Evolutionary conservation across 2,329 filamentous ascomycete genomes (phyloP).

Genomic region (Zasmidium citrigriseum): DNA sequence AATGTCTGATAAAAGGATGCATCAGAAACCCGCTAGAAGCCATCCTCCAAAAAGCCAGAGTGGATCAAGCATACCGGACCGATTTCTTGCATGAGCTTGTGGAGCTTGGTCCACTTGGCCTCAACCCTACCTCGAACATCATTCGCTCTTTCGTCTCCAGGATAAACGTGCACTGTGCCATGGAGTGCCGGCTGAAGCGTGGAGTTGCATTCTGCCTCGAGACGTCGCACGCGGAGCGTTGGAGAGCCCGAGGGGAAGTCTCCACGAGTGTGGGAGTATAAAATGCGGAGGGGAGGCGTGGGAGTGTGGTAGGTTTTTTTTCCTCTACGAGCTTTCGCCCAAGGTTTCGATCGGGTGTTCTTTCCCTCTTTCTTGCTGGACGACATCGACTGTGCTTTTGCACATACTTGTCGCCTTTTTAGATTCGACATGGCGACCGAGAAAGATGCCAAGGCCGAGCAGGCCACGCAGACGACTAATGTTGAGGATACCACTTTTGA

Average conservation of each 20-base stretch:
- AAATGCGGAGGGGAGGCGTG: neutral
- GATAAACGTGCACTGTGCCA: neutral
- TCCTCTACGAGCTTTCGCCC: neutral
- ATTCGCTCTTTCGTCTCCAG: neutral
- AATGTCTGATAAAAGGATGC: no score
- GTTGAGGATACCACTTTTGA: slow-evolving; percentile 24
- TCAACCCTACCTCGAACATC: no score
- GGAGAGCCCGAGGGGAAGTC: no score
- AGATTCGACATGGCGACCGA: slow-evolving; percentile 23
- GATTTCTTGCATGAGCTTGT: no score
- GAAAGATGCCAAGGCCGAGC: slow-evolving; percentile 20
- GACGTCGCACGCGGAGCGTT: neutral
- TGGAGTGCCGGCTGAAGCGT: neutral
- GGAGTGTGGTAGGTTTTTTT: neutral
- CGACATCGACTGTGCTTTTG: neutral
- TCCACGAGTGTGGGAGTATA: neutral
- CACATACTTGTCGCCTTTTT: slow-evolving; percentile 6
- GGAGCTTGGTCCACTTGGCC: no score
- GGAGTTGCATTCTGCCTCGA: neutral
- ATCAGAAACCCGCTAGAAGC: neutral
- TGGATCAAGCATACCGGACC: neutral
- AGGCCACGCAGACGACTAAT: slow-evolving; percentile 19
- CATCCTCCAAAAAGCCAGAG: neutral
- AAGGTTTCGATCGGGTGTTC: no score
- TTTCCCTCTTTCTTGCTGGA: neutral